phyloP scores from a whole-genome alignment of 2,329 filamentous ascomycete species.

The Apiospora pterosperma region DNA sequence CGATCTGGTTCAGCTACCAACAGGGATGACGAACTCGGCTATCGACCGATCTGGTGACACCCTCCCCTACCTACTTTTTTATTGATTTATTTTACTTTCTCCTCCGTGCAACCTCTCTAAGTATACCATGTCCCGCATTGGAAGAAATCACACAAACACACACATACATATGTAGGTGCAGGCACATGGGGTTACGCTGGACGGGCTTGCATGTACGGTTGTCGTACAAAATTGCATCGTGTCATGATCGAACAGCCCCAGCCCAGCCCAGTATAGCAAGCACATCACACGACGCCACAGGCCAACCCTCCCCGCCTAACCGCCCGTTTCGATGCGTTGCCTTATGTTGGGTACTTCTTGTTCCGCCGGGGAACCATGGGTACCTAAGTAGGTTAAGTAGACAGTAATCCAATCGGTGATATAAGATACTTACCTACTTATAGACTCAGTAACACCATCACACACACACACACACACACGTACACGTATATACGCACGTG shows the following conservation, averaged over 20 bases:
- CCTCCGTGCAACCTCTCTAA: not conserved
- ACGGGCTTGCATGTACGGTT: not conserved
- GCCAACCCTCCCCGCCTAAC: not conserved
- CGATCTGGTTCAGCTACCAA: conserved; percentile 26
- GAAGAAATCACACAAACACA: not conserved
- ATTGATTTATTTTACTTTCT: not conserved
- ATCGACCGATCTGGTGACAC: conserved; percentile 13
- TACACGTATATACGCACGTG: conserved; percentile 1
- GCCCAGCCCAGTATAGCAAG: not conserved
- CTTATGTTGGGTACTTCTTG: not conserved
- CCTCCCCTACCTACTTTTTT: not conserved
- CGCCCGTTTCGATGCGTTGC: not conserved
- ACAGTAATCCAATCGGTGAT: not conserved
- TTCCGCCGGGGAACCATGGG: not conserved
- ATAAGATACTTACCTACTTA: not conserved
- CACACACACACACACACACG: not conserved
- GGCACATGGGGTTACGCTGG: not conserved
- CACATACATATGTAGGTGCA: not conserved
- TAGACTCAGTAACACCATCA: not conserved
- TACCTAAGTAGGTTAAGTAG: not conserved
- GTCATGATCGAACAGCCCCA: not conserved
- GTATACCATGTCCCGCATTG: not conserved
- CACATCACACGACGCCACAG: not conserved
- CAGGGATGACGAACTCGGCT: conserved; percentile 18
- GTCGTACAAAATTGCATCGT: not conserved